phyloP scores from a whole-genome alignment of 2,329 filamentous ascomycete genomes.

The Sporothrix pallida region DNA sequence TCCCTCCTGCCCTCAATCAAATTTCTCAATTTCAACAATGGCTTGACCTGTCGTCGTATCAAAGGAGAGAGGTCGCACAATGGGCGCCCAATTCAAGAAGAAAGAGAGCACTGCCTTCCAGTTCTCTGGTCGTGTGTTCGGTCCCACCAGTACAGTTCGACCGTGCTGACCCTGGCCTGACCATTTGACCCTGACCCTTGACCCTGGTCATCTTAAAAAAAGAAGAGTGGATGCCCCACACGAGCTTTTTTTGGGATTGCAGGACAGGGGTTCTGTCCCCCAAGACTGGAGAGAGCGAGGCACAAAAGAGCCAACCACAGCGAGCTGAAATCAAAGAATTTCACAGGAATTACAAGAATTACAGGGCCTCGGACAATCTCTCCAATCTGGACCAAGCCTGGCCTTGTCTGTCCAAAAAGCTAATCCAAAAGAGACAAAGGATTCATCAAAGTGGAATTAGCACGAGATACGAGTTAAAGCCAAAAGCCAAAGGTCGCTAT shows the following conservation, averaged over 20 bases:
- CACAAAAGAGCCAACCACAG: constrained; percentile 18
- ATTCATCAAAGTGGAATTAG: neutral
- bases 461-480: neutral
- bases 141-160: constrained; percentile 6
- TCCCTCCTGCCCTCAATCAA: neutral
- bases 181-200: neutral
- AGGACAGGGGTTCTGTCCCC: neutral
- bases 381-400: neutral
- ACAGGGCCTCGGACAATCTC: neutral
- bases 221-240: neutral
- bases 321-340: constrained; percentile 22
- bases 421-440: neutral
- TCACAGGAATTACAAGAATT: neutral
- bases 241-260: neutral
- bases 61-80: neutral
- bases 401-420: neutral
- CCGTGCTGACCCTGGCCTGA: neutral
- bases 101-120: neutral
- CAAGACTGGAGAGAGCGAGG: neutral
- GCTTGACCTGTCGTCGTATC: constrained; percentile 7
- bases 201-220: constrained; percentile 2
- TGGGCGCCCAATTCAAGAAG: neutral
- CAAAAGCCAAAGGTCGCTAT: neutral
- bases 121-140: neutral
- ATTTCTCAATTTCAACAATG: neutral